Evolutionary conservation across 805 yeast species (phyloP).

Genomic region (Metschnikowia cubensis): DNA sequence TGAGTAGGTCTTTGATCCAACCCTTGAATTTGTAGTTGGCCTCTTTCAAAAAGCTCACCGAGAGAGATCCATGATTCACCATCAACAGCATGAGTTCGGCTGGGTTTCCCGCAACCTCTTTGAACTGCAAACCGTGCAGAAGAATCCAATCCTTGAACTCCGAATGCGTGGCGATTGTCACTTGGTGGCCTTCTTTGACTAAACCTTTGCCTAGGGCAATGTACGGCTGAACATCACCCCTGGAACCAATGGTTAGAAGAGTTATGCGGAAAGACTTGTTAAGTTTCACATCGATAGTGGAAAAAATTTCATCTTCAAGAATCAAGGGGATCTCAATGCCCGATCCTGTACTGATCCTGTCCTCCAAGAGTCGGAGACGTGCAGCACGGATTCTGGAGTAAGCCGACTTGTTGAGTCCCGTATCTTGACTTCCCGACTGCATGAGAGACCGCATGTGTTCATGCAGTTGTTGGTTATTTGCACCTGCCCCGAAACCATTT

Average conservation of each 20-base stretch:
- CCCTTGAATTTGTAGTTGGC: constrained; percentile 74
- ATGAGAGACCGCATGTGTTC: constrained; percentile 7
- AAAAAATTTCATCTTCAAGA: constrained; percentile 59
- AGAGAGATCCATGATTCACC: constrained; percentile 87
- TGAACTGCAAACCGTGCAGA: constrained; percentile 62
- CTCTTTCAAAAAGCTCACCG: constrained; percentile 76
- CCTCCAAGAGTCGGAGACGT: constrained; percentile 62
- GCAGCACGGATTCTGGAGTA: constrained; percentile 46
- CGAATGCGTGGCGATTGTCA: constrained; percentile 77
- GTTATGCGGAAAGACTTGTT: constrained; percentile 54
- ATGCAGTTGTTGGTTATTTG: constrained; percentile 19
- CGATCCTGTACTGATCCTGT: constrained; percentile 51
- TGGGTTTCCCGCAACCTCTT: constrained; percentile 86
- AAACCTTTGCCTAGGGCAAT: constrained; percentile 84
- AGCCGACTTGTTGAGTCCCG: constrained; percentile 6
- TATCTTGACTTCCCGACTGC: constrained; percentile 4
- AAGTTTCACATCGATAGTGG: constrained; percentile 51
- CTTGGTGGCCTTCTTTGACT: constrained; percentile 74
- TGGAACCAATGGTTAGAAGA: constrained; percentile 83
- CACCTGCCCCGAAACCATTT: constrained; percentile 34
- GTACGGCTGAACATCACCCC: constrained; percentile 97
- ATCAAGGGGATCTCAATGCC: constrained; percentile 69
- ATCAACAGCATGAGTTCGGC: constrained; percentile 86
- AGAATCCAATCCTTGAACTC: constrained; percentile 79
- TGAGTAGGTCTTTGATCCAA: constrained; percentile 76